Conservation (phyloP, 2,329 filamentous ascomycete genomes). For the Sclerotinia trifoliorum region DNA sequence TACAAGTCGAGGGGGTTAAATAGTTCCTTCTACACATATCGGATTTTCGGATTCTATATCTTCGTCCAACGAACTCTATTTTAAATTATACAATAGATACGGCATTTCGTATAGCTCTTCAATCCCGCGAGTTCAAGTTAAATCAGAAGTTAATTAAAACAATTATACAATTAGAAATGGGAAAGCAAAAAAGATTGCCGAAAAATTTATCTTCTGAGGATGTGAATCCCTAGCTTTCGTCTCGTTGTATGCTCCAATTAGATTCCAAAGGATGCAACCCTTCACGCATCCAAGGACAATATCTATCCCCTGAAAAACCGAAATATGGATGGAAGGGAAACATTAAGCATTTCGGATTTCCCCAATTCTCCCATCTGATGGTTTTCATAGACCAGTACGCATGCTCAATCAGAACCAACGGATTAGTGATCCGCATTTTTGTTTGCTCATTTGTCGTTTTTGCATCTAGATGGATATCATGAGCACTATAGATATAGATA, state of each 20-base stretch:
- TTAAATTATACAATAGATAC: too few species aligned
- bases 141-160: neutral
- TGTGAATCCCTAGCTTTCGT: neutral
- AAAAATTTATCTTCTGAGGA: neutral
- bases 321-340: neutral
- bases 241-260: neutral
- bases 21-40: too few species aligned
- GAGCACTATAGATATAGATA: neutral
- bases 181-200: neutral
- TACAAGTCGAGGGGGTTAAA: too few species aligned
- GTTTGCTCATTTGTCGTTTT: neutral
- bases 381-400: neutral
- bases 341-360: slow-evolving; percentile 10
- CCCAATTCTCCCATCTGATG: neutral
- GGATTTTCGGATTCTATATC: too few species aligned
- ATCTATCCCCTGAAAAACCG: neutral
- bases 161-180: neutral
- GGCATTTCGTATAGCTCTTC: neutral
- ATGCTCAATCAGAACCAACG: neutral
- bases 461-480: neutral
- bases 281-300: slow-evolving; percentile 7
- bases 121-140: neutral
- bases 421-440: neutral
- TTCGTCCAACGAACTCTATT: too few species aligned
- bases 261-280: neutral